These are phyloP conservation scores for Calonectria montana DNA, from an alignment of 2,329 filamentous ascomycete genomes.

Conservation along the genomic window DNA sequence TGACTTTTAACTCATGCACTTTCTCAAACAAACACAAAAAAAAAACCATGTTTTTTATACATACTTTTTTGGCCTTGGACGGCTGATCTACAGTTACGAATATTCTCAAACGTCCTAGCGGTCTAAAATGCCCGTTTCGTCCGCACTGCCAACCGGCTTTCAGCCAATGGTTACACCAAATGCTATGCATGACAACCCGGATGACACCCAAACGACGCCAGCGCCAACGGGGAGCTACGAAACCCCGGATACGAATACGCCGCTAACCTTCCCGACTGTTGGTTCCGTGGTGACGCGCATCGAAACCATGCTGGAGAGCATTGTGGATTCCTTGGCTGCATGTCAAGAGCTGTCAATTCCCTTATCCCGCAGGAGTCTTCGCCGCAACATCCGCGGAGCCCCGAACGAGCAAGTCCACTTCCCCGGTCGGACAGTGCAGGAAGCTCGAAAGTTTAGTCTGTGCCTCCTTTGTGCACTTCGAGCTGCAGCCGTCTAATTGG, in stretches of 20 bases:
- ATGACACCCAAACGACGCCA: slow-evolving; percentile 4
- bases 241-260: slow-evolving; percentile 40
- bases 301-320: slow-evolving; percentile 47
- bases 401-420: slow-evolving; percentile 50
- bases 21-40: no score
- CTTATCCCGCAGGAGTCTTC: slow-evolving; percentile 38
- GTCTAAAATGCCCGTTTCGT: not conserved
- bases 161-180: slow-evolving; percentile 23
- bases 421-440: slow-evolving; percentile 59
- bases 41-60: not conserved
- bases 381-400: slow-evolving; percentile 15
- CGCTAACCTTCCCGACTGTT: slow-evolving; percentile 12
- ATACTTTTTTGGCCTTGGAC: not conserved
- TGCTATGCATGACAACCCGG: slow-evolving; percentile 12
- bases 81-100: not conserved
- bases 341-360: slow-evolving; percentile 43
- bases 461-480: not conserved
- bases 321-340: slow-evolving; percentile 43
- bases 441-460: slow-evolving; percentile 65
- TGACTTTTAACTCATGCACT: not conserved
- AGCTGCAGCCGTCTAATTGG: not conserved
- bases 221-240: not conserved
- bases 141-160: not conserved
- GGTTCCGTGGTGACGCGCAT: slow-evolving; percentile 49
- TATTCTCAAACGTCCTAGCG: not conserved